Base-by-base conservation (phyloP, 345 rosid genomes). In the Geranium brycei region DNA sequence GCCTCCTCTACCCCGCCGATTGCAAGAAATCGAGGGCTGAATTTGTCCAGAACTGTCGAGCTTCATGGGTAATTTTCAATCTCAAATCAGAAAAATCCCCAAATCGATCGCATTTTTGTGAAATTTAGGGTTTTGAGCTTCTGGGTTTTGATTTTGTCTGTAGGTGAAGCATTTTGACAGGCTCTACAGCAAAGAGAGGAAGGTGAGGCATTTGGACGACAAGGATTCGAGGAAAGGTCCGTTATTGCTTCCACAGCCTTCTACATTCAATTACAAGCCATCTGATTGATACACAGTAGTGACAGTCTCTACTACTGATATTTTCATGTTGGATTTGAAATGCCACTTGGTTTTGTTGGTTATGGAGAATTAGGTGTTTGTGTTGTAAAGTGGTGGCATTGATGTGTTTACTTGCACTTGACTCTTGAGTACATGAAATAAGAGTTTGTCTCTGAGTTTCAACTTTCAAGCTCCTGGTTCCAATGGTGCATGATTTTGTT, bases 101-200 rank as follows among this genome's bases (percentile, higher is more conserved):
- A 51, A 23, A 35, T 35, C 31, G 4, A 35, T 35, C 31, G 3
- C 17, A 19, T n/a, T 64, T 55, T 55, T 16, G 17, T 3, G n/a
- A 30, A 5, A 38, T 17, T 53, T 64, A n/a, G 15, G 17, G 17
- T 12, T 30, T 3, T 23, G 57, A 16, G 58, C 35, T 5, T 62
- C 38, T 55, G 7, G 12, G 10, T 60, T 56, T 13, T 59, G 6
- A 32, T 60, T 64, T 31, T 23, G 7, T 19, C 31, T 66, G 63
- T 10, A 86, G 96, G 90, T 88, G 80, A 88, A 84, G 72, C 90
- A 82, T 88, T 88, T 88, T 71, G 92, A 86, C 71, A 73, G 90
- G 69, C 72, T 72, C 73, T 82, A 82, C 14, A 78, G 87, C 66
- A 71, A 72, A 77, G 77, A 83, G 73, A 88, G 84, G 80, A 78